Conservation (phyloP, 108 stramenopile species). For the Phaeodactylum tricornutum region DNA sequence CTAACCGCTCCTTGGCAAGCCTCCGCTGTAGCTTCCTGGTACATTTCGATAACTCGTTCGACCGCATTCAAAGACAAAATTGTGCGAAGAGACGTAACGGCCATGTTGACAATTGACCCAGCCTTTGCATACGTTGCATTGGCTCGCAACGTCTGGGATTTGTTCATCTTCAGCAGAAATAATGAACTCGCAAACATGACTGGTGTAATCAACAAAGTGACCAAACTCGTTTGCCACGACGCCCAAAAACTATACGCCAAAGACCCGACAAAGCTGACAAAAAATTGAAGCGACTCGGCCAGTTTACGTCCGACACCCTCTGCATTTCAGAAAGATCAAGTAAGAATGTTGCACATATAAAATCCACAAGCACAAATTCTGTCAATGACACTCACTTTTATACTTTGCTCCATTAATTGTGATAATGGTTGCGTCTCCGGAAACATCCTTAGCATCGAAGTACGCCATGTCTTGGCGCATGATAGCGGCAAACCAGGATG, state of each 20-base stretch:
- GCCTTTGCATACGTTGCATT: slow-evolving; percentile 34
- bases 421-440: slow-evolving; percentile 30
- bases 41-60: slow-evolving; percentile 23
- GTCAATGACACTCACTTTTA: slow-evolving; percentile 16
- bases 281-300: slow-evolving; percentile 8
- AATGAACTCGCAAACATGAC: slow-evolving; percentile 11
- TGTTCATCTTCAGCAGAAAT: slow-evolving; percentile 20
- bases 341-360: no score
- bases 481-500: slow-evolving; percentile 36
- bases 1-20: slow-evolving; percentile 23
- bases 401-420: slow-evolving; percentile 25
- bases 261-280: slow-evolving; percentile 24
- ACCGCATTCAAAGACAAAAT: slow-evolving; percentile 46
- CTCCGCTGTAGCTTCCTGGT: slow-evolving; percentile 24
- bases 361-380: no score
- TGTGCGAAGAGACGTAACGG: slow-evolving; percentile 41
- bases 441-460: slow-evolving; percentile 36
- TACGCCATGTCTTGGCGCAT: slow-evolving; percentile 56
- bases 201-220: slow-evolving; percentile 11
- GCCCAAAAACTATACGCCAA: slow-evolving; percentile 26
- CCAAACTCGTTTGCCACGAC: slow-evolving; percentile 22
- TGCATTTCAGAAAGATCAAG: no score
- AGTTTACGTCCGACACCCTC: slow-evolving; percentile 19
- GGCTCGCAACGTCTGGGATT: slow-evolving; percentile 16
- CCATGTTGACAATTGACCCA: slow-evolving; percentile 33